Evolutionary conservation across 2,329 filamentous ascomycete species (phyloP).

Genomic region (Fusarium torulosum): DNA sequence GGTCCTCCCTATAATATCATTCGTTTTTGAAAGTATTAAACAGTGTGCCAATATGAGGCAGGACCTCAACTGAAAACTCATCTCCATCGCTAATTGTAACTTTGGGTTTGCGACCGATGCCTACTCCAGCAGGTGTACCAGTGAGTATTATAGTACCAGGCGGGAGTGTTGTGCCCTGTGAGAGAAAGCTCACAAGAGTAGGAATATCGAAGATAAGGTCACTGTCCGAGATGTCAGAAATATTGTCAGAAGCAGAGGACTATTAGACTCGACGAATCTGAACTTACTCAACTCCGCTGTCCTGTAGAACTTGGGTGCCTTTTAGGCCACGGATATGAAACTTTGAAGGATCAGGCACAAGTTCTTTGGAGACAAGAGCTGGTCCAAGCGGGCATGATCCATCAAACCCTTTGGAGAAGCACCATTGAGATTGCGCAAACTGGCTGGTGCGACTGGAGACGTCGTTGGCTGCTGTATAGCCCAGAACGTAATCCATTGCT

Average conservation of each 20-base stretch:
- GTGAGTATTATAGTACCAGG: conserved; percentile 59
- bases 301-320: conserved; percentile 7
- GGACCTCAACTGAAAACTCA: conserved; percentile 59
- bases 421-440: conserved; percentile 11
- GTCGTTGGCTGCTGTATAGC: conserved; percentile 9
- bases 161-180: conserved; percentile 58
- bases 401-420: conserved; percentile 18
- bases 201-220: conserved; percentile 67
- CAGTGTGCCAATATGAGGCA: conserved; percentile 58
- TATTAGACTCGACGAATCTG: too few species aligned
- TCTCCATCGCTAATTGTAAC: conserved; percentile 56
- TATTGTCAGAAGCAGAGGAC: fast-evolving
- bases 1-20: neutral
- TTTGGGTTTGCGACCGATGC: conserved; percentile 54
- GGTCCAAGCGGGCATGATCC: conserved; percentile 12
- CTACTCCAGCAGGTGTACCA: conserved; percentile 59
- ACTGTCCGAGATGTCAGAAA: conserved; percentile 45
- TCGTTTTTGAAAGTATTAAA: conserved; percentile 49
- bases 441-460: conserved; percentile 2
- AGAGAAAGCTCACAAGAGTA: conserved; percentile 58
- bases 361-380: neutral
- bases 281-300: conserved; percentile 3
- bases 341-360: conserved; percentile 5
- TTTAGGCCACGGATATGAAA: conserved; percentile 2
- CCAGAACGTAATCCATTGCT: neutral